Evolutionary conservation across 1,284 basidiomycete genomes (phyloP), one percentile per base, ranked within the genome.

Genomic region (Malassezia nana): DNA sequence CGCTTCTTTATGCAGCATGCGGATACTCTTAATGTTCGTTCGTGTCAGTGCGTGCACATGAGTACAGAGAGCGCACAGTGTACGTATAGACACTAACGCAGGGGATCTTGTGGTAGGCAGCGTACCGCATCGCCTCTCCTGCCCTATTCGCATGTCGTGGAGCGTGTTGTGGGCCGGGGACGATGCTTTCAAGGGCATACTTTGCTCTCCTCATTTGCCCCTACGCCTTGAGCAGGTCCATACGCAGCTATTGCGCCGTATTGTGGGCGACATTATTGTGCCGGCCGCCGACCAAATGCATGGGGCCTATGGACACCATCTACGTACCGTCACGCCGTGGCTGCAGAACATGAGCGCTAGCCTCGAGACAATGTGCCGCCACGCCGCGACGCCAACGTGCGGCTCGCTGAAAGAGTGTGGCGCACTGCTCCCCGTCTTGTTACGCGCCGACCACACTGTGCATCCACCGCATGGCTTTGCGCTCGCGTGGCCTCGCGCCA

Each of bases 81-180:
- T 28, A 40, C 38, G 24, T 24, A 18, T 18, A 3, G 13, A n/a
- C 16, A n/a, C 30, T 28, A 9, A 30, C 35, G 29, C 41, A 40
- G 43, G 18, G 26, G 26, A 40, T 15, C 42, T 52, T 9, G 33
- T 46, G 8, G 22, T 52, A 6, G 41, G 35, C 12, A 32, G 35
- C 25, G 18, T 29, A 1, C 42, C 51, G 43, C 39, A 29, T 7
- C 4, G 22, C 6, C 10, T 31, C 10, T 18, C 29, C 20, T 45
- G 43, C 29, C 52, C 52, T 10, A 39, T 33, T n/a, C 26, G 26
- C 24, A 54, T 54, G 13, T 16, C 8, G 6, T 15, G 47, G 24
- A 13, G 24, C 29, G 15, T 54, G 6, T 15, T 38, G 12, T 54
- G 52, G 52, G 15, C 47, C 2, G 30, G n/a, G 26, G 24, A 7